These are phyloP conservation scores for Zanthoxylum bungeanum DNA, from an alignment of 345 rosid species.

Conservation along the genomic window DNA sequence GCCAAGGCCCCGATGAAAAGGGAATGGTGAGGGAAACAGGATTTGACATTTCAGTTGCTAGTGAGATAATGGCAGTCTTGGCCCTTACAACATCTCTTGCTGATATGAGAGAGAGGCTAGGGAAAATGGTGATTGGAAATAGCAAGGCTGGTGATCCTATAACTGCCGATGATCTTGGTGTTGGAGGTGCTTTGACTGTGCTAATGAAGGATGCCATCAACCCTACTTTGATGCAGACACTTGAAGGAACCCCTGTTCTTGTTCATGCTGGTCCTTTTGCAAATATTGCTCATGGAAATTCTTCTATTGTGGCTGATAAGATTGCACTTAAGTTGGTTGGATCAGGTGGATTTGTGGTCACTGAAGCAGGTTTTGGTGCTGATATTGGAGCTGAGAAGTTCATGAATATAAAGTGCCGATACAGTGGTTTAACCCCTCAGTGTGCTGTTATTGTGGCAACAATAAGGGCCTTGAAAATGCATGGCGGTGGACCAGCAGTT, in stretches of 20 bases:
- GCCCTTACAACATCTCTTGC: constrained; percentile 92
- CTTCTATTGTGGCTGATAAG: constrained; percentile 95
- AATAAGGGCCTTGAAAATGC: constrained; percentile 97
- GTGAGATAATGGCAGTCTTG: constrained; percentile 99
- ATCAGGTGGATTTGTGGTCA: constrained; percentile 92
- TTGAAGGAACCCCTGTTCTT: constrained; percentile 97
- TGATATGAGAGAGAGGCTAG: constrained; percentile 98
- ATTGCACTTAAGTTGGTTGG: constrained; percentile 95
- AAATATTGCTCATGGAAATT: constrained; percentile 97
- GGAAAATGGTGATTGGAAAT: constrained; percentile 96
- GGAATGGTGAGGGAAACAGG: constrained; percentile 98
- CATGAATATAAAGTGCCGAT: constrained; percentile 92
- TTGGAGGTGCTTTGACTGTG: constrained; percentile 96
- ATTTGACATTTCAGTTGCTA: constrained; percentile 96
- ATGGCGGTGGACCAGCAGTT: constrained; percentile 96
- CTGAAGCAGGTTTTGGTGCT: constrained; percentile 99
- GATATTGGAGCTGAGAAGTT: constrained; percentile 98
- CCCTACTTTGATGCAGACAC: constrained; percentile 98
- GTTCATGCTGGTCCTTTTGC: constrained; percentile 99
- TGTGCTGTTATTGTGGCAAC: constrained; percentile 98
- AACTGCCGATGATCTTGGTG: constrained; percentile 98
- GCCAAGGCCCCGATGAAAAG: constrained; percentile 96
- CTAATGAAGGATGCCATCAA: constrained; percentile 96
- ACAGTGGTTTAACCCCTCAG: constrained; percentile 85
- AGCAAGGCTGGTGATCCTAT: constrained; percentile 91